Evolutionary conservation across 2,329 filamentous ascomycete species (phyloP), one percentile per base, ranked within the genome.

Genomic region (Apiospora saccharicola): DNA sequence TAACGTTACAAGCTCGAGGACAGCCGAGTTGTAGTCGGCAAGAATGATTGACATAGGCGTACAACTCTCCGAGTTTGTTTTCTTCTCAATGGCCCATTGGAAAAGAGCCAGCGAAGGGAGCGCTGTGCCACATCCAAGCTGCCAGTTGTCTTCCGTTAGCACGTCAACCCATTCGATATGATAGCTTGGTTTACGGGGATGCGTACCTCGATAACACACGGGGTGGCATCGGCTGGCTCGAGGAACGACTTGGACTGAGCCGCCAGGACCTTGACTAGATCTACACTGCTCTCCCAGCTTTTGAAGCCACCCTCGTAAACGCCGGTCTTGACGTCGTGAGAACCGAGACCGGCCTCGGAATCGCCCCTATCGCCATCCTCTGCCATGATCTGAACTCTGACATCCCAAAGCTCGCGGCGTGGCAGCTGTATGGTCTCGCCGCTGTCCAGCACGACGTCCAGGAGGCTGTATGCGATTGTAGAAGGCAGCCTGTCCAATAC

Each of bases 261-360:
- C 43, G 86, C 86, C 43, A 92, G 81, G n/a, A 92, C 90, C 79
- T 91, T 93, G 69, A 94, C 92, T 24, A 96, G 85, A 80, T 96
- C 94, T 70, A 95, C 86, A 73, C 92, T 94, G 82, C 93, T 95
- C 83, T 96, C 94, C 94, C 94, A 96, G 78, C 92, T 95, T 85
- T 96, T 96, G 85, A 96, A 95, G 34, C 94, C 94, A 72, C 94
- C 94, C 83, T 96, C 94, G 82, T 96, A 96, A 73, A 96, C 89
- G 70, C 93, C 93, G 71, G 93, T 93, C 81, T 91, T 92, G 75
- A 96, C 91, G 81, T 96, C 94, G 75, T 93, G 90, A 74, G 88
- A 86, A 51, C 90, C 91, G 47, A 94, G 84, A 1, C 88, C 87
- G 37, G 87, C 79, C 34, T 82, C 78, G 72, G 78, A 73, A 57